A percentile compares a stretch with the other conserved stretches of the same genome.
phyloP scores from a whole-genome alignment of 2,329 filamentous ascomycete species.

The Fusarium nanum region DNA sequence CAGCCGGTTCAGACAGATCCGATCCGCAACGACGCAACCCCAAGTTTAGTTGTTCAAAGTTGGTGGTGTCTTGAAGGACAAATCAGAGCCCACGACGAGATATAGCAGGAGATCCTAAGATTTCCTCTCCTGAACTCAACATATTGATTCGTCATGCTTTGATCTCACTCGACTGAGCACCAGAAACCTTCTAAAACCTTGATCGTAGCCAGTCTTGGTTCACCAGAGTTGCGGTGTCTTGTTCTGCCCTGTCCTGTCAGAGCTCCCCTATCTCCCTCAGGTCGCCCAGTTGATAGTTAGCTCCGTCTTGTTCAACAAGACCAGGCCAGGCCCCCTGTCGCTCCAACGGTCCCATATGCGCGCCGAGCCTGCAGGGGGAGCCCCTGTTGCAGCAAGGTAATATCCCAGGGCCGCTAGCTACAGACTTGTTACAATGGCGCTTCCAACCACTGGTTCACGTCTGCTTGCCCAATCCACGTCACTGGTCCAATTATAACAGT shows the following conservation, averaged over 20 bases:
- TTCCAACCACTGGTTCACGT: slow-evolving; percentile 46
- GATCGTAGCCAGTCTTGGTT: neutral
- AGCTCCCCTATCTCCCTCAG: slow-evolving; percentile 38
- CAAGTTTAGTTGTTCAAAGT: slow-evolving; percentile 13
- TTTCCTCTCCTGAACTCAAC: slow-evolving; percentile 10
- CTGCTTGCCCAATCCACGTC: slow-evolving; percentile 35
- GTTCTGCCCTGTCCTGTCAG: slow-evolving; percentile 23
- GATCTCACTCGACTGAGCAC: neutral
- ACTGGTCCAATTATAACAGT: slow-evolving; percentile 31
- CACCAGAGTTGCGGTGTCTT: slow-evolving; percentile 39
- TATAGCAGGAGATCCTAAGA: slow-evolving; percentile 1
- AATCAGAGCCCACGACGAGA: slow-evolving; percentile 26
- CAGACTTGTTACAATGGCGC: slow-evolving; percentile 45
- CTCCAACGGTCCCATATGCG: slow-evolving; percentile 34
- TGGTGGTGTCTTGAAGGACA: slow-evolving; percentile 26
- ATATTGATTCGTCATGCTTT: slow-evolving; percentile 4
- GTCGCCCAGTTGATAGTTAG: slow-evolving; percentile 14
- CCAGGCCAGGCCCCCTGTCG: slow-evolving; percentile 14
- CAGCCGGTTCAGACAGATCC: slow-evolving; percentile 38
- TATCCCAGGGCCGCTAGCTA: slow-evolving; percentile 48
- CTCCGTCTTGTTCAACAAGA: neutral
- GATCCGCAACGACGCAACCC: slow-evolving; percentile 33
- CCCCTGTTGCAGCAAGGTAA: slow-evolving; percentile 48
- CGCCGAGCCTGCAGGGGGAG: slow-evolving; percentile 47
- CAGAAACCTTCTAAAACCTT: neutral